Evolutionary conservation across 768 basidiomycete species (phyloP).

Genomic region (Hypholoma sublateritium): DNA sequence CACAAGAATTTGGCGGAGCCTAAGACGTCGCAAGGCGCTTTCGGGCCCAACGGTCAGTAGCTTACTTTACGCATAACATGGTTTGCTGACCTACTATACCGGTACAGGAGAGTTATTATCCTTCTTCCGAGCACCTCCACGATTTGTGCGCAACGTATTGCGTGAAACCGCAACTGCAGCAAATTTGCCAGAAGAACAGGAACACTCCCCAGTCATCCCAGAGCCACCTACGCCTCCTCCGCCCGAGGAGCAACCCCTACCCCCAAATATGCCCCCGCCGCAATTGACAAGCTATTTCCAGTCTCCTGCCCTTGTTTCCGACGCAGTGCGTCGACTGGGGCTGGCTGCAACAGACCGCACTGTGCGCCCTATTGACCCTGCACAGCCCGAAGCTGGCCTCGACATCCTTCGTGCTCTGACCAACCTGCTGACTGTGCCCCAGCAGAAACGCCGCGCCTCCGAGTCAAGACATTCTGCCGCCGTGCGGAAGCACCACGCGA

Average conservation of each 20-base stretch:
- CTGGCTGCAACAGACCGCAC: constrained; percentile 60
- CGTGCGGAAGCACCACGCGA: constrained; percentile 38
- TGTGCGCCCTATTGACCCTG: constrained; percentile 35
- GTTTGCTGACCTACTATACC: background rate
- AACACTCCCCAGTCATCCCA: constrained; percentile 17
- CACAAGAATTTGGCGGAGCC: constrained; percentile 84
- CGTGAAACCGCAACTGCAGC: constrained; percentile 51
- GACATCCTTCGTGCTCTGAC: constrained; percentile 78
- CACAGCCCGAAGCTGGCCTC: constrained; percentile 48
- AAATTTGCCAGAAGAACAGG: constrained; percentile 27
- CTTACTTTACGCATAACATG: background rate
- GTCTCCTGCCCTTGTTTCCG: constrained; percentile 69
- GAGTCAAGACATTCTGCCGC: constrained; percentile 42
- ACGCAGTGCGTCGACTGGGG: constrained; percentile 67
- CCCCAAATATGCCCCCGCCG: constrained; percentile 13
- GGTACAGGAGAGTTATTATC: constrained; percentile 76
- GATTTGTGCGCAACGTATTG: constrained; percentile 61
- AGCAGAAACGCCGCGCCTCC: constrained; percentile 40
- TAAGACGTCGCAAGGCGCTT: constrained; percentile 82
- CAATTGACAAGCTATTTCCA: constrained; percentile 44
- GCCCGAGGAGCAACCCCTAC: constrained; percentile 16
- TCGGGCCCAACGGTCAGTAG: constrained; percentile 80
- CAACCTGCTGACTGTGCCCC: constrained; percentile 64
- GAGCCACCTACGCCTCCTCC: constrained; percentile 18
- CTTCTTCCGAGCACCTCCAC: constrained; percentile 79